A percentile compares a stretch with the other conserved stretches of the same genome.
Conservation (phyloP, 73 alveolate genomes). For the Paraurostyla sp. region DNA sequence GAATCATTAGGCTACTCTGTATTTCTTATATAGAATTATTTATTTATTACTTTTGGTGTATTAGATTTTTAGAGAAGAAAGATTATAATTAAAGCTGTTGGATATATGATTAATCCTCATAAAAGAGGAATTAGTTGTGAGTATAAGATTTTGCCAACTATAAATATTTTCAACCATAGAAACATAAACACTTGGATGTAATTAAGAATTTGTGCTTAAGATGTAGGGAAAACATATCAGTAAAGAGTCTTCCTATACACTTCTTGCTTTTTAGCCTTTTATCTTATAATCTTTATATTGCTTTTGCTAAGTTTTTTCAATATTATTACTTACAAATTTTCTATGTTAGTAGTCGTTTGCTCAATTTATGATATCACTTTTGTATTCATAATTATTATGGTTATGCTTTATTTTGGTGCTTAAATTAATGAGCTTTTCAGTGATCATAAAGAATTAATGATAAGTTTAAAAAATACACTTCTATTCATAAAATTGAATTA, state of each 20-base stretch:
- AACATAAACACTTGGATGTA: neutral
- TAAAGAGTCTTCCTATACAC: neutral
- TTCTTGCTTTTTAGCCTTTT: neutral
- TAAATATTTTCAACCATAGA: neutral
- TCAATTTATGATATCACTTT: neutral
- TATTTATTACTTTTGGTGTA: neutral
- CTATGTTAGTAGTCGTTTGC: neutral
- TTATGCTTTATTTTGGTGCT: neutral
- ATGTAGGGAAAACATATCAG: neutral
- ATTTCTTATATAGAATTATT: neutral
- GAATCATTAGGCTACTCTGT: neutral
- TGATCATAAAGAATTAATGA: neutral
- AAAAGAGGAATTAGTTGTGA: neutral
- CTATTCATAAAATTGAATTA: neutral
- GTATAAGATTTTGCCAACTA: neutral
- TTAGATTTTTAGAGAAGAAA: constrained; percentile 18
- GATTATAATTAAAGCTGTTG: constrained; percentile 4
- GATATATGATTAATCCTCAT: neutral
- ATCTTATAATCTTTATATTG: neutral
- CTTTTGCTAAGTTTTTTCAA: neutral
- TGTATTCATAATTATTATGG: neutral
- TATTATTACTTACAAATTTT: neutral
- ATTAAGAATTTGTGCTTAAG: neutral
- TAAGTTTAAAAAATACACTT: neutral
- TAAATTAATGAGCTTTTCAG: neutral